phyloP scores from a whole-genome alignment of 2,329 filamentous ascomycete genomes.

The Sporothrix phasma region DNA sequence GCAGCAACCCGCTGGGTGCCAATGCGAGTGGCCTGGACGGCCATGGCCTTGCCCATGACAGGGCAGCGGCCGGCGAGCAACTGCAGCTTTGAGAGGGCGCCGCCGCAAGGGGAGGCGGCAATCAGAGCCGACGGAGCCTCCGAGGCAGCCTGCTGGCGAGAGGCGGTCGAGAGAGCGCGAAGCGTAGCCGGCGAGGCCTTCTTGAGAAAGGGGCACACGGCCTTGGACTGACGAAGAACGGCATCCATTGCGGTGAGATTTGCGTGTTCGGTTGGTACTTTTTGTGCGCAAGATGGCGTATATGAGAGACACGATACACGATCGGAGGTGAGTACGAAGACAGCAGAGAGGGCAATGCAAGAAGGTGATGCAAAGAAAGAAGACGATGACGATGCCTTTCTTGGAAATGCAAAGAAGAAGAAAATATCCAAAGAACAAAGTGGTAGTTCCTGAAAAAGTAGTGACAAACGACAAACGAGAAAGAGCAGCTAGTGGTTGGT shows the following conservation, averaged over 20 bases:
- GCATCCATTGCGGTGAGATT: conserved; percentile 61
- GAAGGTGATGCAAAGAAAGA: neutral
- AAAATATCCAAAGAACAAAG: neutral
- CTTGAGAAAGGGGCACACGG: conserved; percentile 95
- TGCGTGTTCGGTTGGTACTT: neutral
- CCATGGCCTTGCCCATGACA: conserved; percentile 96
- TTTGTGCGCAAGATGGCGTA: neutral
- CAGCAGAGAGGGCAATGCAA: neutral
- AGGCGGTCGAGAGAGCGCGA: conserved; percentile 73
- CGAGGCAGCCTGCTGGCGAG: conserved; percentile 35
- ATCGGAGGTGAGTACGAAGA: neutral
- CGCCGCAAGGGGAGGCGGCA: conserved; percentile 58
- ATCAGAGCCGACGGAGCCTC: conserved; percentile 1
- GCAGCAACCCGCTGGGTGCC: conserved; percentile 27
- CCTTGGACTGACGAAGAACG: conserved; percentile 87
- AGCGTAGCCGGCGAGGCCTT: conserved; percentile 86
- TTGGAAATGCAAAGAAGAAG: neutral
- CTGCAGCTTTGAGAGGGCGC: conserved; percentile 95
- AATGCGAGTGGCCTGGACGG: conserved; percentile 62
- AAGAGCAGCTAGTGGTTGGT: neutral
- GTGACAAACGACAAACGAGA: neutral
- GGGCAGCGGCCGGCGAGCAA: conserved; percentile 89
- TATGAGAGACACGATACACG: neutral
- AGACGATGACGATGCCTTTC: neutral
- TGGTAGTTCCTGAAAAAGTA: neutral